Evolutionary conservation across 768 basidiomycete species (phyloP), one percentile per base, ranked within the genome.

Genomic region (Ramaria sp.): DNA sequence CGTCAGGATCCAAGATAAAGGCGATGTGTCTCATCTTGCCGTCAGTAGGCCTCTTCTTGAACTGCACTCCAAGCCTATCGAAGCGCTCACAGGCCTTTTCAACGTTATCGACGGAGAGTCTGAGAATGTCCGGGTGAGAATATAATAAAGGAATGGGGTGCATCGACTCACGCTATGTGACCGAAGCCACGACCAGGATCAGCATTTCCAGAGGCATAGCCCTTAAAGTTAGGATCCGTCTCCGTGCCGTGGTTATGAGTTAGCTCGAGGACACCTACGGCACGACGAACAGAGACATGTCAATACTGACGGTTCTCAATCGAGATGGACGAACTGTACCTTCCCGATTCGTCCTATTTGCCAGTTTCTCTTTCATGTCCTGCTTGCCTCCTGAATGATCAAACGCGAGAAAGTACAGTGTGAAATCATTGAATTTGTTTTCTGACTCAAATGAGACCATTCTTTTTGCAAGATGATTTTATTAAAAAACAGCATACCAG

Each of bases 191-290:
- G 76, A 30, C 85, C 83, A 4, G 88, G 86, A 4, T 94, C 92
- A 3, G 79, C 67, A 71, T 99, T 99, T 1, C 95, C 95, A 64
- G 69, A 86, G 10, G 82, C 77, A 68, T 96, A 97, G 37, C 91
- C 93, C 63, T 82, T 68, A 75, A 93, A 93, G 60, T 70, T 70
- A 52, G 82, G 63, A 67, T 94, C 86, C 55, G 71, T 73, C 72
- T 98, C 95, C 57, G 91, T 90, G 55, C 93, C 91, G 68, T 92
- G 89, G 74, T 93, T 91, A 73, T 88, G 83, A 1, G 87, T 91
- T 50, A 92, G 77, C 68, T 94, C 90, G 59, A 92, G 79, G 62
- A 93, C 71, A 53, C 84, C 86, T 88, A 62, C n/a, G 24, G 22
- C 9, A 27, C 19, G 15, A 49, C 4, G 22, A 33, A 49, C 9